Evolutionary conservation across 345 rosid species (phyloP).

Genomic region (Ceriops decandra): DNA sequence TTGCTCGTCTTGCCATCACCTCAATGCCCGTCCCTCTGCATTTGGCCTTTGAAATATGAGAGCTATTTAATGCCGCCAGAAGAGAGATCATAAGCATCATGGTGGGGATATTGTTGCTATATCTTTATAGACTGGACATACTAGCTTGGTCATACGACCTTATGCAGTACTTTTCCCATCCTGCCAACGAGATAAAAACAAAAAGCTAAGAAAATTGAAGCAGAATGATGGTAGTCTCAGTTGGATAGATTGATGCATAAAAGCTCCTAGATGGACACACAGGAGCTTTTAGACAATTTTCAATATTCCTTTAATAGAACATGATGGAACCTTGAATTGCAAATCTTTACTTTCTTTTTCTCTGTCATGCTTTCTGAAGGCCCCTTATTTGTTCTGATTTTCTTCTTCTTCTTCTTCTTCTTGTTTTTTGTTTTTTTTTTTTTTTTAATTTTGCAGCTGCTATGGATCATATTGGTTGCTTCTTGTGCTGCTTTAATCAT

Average conservation of each 20-base stretch:
- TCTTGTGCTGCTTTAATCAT: conserved; percentile 88
- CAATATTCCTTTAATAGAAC: not conserved
- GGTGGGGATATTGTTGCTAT: not conserved
- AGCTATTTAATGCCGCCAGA: not conserved
- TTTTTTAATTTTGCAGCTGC: conserved; percentile 46
- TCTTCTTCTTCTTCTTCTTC: no score
- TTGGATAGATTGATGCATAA: not conserved
- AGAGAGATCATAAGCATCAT: not conserved
- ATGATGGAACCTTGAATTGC: not conserved
- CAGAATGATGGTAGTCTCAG: not conserved
- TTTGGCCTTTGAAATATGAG: not conserved
- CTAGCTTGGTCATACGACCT: no score
- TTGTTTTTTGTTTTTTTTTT: no score
- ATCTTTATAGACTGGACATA: not conserved
- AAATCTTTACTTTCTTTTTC: not conserved
- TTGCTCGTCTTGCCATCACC: no score
- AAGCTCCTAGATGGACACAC: no score
- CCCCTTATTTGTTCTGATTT: not conserved
- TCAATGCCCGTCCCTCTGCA: not conserved
- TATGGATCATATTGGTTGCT: conserved; percentile 92
- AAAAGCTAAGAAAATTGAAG: not conserved
- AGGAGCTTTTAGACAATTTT: not conserved
- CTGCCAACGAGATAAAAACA: not conserved
- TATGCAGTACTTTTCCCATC: not conserved
- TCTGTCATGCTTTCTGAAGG: not conserved